Percentiles rank a stretch among this genome's conserved stretches.
These are phyloP conservation scores for Poteriospumella lacustris DNA, from an alignment of 108 stramenopile species.

Conservation along the genomic window DNA sequence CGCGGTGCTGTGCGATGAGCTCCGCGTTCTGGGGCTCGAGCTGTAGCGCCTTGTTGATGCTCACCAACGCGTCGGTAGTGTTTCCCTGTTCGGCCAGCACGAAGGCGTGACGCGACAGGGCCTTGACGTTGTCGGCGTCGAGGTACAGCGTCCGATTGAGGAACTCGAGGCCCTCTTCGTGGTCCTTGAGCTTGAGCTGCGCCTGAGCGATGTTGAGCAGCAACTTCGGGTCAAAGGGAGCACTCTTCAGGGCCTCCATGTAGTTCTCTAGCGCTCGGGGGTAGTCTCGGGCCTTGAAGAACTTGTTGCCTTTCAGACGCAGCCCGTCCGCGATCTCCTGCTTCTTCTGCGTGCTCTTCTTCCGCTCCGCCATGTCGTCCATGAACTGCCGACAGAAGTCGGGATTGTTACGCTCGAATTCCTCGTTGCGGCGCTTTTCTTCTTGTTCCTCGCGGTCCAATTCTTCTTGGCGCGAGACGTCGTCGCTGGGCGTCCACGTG, in stretches of 20 bases:
- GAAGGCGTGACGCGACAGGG: slow-evolving; percentile 26
- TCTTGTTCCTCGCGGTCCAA: slow-evolving; percentile 10
- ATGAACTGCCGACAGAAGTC: slow-evolving; percentile 32
- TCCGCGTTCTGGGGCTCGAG: slow-evolving; percentile 10
- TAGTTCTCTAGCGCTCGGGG: slow-evolving; percentile 26
- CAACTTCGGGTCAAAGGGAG: slow-evolving; percentile 29
- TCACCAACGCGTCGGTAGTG: not conserved
- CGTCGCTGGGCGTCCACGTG: slow-evolving; percentile 27
- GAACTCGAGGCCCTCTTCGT: slow-evolving; percentile 38
- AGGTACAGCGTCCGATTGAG: slow-evolving; percentile 16
- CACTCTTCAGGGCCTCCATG: slow-evolving; percentile 19
- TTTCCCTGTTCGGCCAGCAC: not conserved
- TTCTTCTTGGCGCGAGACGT: slow-evolving; percentile 19
- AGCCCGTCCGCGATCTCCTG: slow-evolving; percentile 18
- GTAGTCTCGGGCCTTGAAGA: slow-evolving; percentile 34
- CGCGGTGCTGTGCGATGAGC: not conserved
- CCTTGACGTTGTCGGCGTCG: slow-evolving; percentile 30
- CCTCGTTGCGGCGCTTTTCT: slow-evolving; percentile 28
- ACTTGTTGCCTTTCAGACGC: slow-evolving; percentile 34
- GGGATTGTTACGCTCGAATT: slow-evolving; percentile 33
- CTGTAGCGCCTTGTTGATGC: not conserved
- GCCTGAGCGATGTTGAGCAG: slow-evolving; percentile 34
- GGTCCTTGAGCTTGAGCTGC: not conserved
- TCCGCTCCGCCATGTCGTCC: slow-evolving; percentile 30
- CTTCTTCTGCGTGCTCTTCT: slow-evolving; percentile 25